Conservation (phyloP, 2,329 filamentous ascomycete genomes). For the Fusarium algeriense region DNA sequence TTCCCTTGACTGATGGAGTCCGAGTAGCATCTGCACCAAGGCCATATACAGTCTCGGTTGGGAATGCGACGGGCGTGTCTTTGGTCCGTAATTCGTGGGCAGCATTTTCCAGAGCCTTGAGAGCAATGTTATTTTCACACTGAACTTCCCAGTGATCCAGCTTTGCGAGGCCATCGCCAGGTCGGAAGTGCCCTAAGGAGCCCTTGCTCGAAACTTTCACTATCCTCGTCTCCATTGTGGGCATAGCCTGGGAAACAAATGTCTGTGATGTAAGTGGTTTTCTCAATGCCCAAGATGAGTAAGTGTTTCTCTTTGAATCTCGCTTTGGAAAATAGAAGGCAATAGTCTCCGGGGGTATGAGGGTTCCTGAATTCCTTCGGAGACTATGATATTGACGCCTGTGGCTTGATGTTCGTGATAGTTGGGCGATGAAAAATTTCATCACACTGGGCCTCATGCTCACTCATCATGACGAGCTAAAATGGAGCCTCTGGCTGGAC, state of each 20-base stretch:
- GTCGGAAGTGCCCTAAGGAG: conserved; percentile 53
- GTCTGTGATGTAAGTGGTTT: conserved; percentile 47
- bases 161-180: conserved; percentile 46
- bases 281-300: conserved; percentile 3
- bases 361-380: conserved; percentile 1
- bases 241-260: conserved; percentile 22
- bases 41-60: conserved; percentile 97
- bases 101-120: conserved; percentile 68
- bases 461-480: conserved; percentile 45
- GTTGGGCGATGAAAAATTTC: conserved; percentile 46
- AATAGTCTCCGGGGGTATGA: background rate
- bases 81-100: conserved; percentile 73
- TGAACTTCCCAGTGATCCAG: conserved; percentile 60
- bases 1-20: conserved; percentile 85
- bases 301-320: conserved; percentile 1
- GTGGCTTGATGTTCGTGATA: conserved; percentile 30
- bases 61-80: conserved; percentile 88
- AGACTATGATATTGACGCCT: conserved; percentile 22
- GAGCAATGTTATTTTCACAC: conserved; percentile 46
- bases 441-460: conserved; percentile 44
- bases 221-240: conserved; percentile 57
- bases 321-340: conserved; percentile 5
- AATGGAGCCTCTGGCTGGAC: conserved; percentile 36
- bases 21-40: conserved; percentile 95
- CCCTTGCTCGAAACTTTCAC: conserved; percentile 51